These are phyloP conservation scores for Diaporthe nobilis DNA, from an alignment of 2,329 filamentous ascomycete species.

Conservation along the genomic window DNA sequence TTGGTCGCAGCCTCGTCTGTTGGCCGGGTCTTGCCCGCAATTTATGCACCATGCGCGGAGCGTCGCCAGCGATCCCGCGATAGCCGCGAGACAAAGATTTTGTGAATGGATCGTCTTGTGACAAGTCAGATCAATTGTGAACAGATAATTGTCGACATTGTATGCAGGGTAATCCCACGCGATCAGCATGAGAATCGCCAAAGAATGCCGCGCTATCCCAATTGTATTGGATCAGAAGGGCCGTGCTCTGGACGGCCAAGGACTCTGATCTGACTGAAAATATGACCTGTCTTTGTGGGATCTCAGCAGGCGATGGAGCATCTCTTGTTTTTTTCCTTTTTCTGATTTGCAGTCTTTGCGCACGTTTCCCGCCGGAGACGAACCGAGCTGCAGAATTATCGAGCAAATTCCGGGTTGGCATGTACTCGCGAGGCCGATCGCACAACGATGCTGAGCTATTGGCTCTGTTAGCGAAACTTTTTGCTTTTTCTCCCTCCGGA, in stretches of 20 bases:
- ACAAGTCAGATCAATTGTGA: too few relatives aligned
- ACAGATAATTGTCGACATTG: neutral
- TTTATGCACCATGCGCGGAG: neutral
- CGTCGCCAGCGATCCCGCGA: neutral
- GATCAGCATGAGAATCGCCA: neutral
- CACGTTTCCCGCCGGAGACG: neutral
- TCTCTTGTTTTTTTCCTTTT: neutral
- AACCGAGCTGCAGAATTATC: neutral
- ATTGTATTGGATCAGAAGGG: neutral
- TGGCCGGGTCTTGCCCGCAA: neutral
- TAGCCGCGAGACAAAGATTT: neutral
- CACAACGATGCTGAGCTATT: neutral
- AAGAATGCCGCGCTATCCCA: neutral
- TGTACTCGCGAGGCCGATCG: neutral
- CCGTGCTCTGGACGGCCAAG: neutral
- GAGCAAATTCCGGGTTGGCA: neutral
- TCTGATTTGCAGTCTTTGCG: neutral
- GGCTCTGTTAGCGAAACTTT: neutral
- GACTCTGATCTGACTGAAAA: neutral
- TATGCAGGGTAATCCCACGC: neutral
- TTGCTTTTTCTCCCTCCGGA: neutral
- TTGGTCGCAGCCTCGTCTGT: conserved; percentile 6
- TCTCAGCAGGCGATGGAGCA: neutral
- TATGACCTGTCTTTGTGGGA: neutral
- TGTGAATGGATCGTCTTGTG: neutral